phyloP scores from a whole-genome alignment of 345 rosid species.

The Mangifera indica region DNA sequence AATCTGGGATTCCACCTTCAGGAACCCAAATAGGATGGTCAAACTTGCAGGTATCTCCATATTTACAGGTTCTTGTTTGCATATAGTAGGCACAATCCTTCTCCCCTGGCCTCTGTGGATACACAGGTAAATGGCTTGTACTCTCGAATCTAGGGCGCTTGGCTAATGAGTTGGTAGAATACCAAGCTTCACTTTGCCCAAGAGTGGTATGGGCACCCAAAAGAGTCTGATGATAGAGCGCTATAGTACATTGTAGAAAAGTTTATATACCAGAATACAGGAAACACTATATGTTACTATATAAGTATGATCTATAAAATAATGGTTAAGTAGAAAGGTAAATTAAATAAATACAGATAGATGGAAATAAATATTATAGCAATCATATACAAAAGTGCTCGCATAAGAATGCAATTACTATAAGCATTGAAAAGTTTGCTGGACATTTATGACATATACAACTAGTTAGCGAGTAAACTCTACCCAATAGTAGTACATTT shows the following conservation, averaged over 20 bases:
- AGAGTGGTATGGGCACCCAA: conserved; percentile 76
- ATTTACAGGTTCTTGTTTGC: conserved; percentile 98
- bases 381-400: conserved; percentile 15
- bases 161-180: conserved; percentile 63
- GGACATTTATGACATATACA: neutral
- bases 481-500: neutral
- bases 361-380: conserved; percentile 2
- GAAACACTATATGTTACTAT: conserved; percentile 46
- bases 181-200: conserved; percentile 98
- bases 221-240: conserved; percentile 80
- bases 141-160: conserved; percentile 93
- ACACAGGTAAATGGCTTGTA: conserved; percentile 77
- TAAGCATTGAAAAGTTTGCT: neutral
- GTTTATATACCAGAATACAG: conserved; percentile 47
- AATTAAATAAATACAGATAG: conserved; percentile 19
- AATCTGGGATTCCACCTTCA: conserved; percentile 99
- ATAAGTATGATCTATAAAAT: conserved; percentile 42
- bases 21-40: conserved; percentile 99
- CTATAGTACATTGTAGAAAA: conserved; percentile 77
- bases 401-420: conserved; percentile 13
- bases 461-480: neutral
- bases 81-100: conserved; percentile 99
- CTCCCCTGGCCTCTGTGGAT: conserved; percentile 97
- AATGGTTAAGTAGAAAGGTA: conserved; percentile 23
- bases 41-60: conserved; percentile 98